Base-by-base conservation (phyloP, 768 basidiomycete species). In the Termitomyces sp. region DNA sequence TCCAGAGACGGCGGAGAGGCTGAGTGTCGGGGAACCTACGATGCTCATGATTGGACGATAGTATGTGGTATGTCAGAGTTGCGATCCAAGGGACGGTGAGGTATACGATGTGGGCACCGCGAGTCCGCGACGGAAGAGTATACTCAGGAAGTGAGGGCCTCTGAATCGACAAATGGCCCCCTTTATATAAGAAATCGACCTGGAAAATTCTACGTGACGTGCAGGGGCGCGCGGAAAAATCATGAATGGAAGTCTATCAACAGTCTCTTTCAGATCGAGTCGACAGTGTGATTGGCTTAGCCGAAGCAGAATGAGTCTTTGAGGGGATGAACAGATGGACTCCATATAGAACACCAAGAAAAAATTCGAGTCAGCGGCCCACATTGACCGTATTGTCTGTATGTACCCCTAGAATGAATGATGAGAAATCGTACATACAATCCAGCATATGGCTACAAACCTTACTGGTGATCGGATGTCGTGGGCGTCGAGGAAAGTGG, bases 1-100 rank as follows among this genome's bases (percentile, higher is more conserved):
- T 40, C 53, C 60, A 13, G 63, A n/a, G 15, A 67, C 67, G 18
- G 74, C 65, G n/a, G 65, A 53, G 51, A 77, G 66, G 46, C 64
- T 66, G 36, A 77, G 38, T 16, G 65, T 68, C 5, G 73, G 69
- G 46, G 54, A 63, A 16, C 61, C 65, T 41, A 54, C 22, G 22
- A 59, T 35, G 33, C 56, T 54, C 56, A 60, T 59, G 18, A 45
- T 22, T 12, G 20, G 31, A 13, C 7, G 42, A 45, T 27, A 29
- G 16, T 50, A 10, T 35, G 32, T 43, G 5, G 20, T 50, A 22
- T 44, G 25, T 44, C n/a, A 49, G 43, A 40, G 36, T 22, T 29
- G 33, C 39, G 53, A 32, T 36, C 56, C 16, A 47, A 46, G 25
- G 42, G 22, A 12, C 1, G 48, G 41, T 43, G 25, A 12, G 23